phyloP scores from a whole-genome alignment of 768 basidiomycete genomes.

The Lyophyllum atratum region DNA sequence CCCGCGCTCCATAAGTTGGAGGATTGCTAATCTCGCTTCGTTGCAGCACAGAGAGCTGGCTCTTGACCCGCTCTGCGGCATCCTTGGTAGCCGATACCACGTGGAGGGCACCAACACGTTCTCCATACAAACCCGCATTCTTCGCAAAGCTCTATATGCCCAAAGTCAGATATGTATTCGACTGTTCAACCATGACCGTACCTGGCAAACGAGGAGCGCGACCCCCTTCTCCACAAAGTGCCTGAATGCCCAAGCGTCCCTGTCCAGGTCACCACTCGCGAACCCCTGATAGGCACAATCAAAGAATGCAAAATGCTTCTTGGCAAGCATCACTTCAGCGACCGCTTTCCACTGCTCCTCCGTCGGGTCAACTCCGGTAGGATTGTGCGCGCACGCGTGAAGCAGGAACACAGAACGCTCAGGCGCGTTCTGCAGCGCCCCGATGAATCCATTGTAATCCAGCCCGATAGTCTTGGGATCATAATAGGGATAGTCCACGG shows the following conservation, averaged over 20 bases:
- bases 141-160: constrained; percentile 87
- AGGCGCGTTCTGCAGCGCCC: constrained; percentile 62
- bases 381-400: constrained; percentile 96
- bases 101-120: constrained; percentile 94
- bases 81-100: constrained; percentile 67
- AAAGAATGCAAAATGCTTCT: constrained; percentile 87
- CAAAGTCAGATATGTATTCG: not conserved
- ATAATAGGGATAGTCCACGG: constrained; percentile 91
- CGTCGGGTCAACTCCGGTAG: constrained; percentile 94
- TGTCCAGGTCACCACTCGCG: constrained; percentile 88
- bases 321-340: constrained; percentile 68
- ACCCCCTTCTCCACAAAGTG: constrained; percentile 79
- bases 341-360: constrained; percentile 82
- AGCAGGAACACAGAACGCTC: constrained; percentile 83
- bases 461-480: constrained; percentile 88
- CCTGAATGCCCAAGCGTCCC: constrained; percentile 90
- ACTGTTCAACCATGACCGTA: constrained; percentile 29
- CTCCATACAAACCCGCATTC: constrained; percentile 94
- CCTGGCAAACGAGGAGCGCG: constrained; percentile 87
- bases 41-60: constrained; percentile 89
- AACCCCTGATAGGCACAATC: constrained; percentile 98
- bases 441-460: constrained; percentile 71
- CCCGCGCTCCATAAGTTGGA: constrained; percentile 85
- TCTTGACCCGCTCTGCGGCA: constrained; percentile 71
- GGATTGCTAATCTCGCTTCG: constrained; percentile 96